Base-by-base conservation (phyloP, 805 yeast species). In the Metschnikowia kunwiensis region DNA sequence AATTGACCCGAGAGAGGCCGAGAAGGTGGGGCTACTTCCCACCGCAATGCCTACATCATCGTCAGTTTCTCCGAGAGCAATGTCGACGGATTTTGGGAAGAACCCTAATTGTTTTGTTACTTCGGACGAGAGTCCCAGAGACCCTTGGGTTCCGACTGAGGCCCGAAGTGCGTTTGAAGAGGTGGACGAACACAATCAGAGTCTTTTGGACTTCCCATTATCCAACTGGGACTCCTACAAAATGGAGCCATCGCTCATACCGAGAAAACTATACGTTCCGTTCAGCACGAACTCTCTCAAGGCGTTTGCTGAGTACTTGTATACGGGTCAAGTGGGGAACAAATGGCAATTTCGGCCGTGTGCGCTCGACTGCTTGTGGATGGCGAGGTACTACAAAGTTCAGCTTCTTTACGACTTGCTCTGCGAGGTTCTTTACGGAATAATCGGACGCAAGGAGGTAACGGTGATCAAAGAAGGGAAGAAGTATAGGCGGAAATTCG, bases 251-350 rank as follows among this genome's bases (percentile, higher is more conserved):
- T 57, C 81, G 23, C 64, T 77, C 38, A 69, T 81, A 24, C 93
- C 94, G 11, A 67, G 94, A 42, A 70, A 78, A 12, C 54, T 85
- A 18, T 83, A 80, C 46, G 55, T 85, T 44, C 93, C 94, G 3
- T 82, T 80, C 60, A 56, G 78, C 2, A 77, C 81, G 1, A 54
- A 63, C 1, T 74, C 86, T 0, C 75, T 82, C 11, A 70, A 70
- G 38, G 87, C 87, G 2, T 74, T 83, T 45, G 65, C 80, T 18
- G 93, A 84, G 52, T 85, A 78, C 54, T 65, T 85, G 37, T 82
- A 80, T 50, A 84, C 89, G 5, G 94, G 93, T 1, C 88, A 83
- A 56, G 75, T 85, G 15, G 86, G 86, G 17, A 77, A 80, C 35
- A 80, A 75, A 48, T 83, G 91, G 91, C 59, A 70, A n/a, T 58